Conservation (phyloP, 2,329 filamentous ascomycete species). For the Alternaria arbusti region DNA sequence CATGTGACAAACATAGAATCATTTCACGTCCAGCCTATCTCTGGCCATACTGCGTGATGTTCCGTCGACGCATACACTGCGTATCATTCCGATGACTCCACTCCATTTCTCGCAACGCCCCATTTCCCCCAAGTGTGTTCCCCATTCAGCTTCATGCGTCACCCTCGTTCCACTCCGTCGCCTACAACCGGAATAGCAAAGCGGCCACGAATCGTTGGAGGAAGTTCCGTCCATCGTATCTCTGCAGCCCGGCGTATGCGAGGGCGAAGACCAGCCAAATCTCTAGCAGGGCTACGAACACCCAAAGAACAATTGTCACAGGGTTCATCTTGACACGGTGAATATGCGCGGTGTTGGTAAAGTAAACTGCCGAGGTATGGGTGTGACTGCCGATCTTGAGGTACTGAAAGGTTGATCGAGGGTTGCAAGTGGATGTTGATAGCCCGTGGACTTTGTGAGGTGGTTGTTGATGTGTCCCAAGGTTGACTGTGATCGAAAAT, state of each 20-base stretch:
- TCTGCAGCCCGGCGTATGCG: slow-evolving; percentile 7
- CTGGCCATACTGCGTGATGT: background rate
- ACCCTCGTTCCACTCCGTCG: background rate
- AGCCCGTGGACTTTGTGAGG: background rate
- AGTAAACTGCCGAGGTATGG: background rate
- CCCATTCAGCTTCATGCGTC: background rate
- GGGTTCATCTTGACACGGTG: background rate
- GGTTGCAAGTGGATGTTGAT: background rate
- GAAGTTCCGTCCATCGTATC: slow-evolving; percentile 4
- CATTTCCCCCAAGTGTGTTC: background rate
- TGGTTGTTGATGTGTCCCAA: background rate
- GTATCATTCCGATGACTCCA: rapidly evolving
- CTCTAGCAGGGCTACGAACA: slow-evolving; percentile 1
- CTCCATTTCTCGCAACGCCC: background rate
- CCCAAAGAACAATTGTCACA: background rate
- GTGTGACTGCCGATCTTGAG: background rate
- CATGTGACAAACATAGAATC: background rate
- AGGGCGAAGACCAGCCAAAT: slow-evolving; percentile 15
- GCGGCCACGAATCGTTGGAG: background rate
- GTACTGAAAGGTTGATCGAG: background rate
- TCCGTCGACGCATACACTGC: rapidly evolving
- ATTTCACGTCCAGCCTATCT: background rate
- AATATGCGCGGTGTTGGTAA: background rate
- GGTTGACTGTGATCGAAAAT: background rate
- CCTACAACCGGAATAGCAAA: background rate